These are phyloP conservation scores for Papiliotrema nemorosa DNA, from an alignment of 1,284 basidiomycete genomes.

Conservation along the genomic window DNA sequence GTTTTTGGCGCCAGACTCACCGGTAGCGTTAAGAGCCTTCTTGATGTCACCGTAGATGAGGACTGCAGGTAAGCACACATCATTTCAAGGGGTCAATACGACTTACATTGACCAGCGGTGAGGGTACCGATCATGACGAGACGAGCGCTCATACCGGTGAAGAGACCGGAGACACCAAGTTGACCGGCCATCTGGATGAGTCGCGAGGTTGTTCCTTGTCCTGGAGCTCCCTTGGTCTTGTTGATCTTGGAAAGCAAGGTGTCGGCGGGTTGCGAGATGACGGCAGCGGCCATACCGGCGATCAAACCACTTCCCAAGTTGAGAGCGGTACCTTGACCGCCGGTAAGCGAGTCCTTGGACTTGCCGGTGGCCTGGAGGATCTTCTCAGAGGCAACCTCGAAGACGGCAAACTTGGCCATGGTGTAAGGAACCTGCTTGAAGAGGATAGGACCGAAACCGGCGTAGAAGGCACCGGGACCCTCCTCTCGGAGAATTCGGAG, in stretches of 20 bases:
- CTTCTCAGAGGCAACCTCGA: conserved; percentile 53
- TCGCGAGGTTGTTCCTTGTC: conserved; percentile 53
- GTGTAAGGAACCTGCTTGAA: conserved; percentile 57
- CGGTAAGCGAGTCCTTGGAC: conserved; percentile 51
- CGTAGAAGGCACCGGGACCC: conserved; percentile 54
- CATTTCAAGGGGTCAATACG: not conserved
- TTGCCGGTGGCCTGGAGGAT: conserved; percentile 52
- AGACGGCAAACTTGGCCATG: conserved; percentile 57
- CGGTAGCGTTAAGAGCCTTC: conserved; percentile 52
- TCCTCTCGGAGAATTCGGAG: conserved; percentile 55
- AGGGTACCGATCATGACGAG: conserved; percentile 56
- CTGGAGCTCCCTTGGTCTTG: conserved; percentile 58
- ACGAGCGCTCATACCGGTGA: conserved; percentile 52
- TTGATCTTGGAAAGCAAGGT: conserved; percentile 58
- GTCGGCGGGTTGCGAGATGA: conserved; percentile 60
- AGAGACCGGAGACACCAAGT: conserved; percentile 55
- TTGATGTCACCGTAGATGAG: conserved; percentile 55
- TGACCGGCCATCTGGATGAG: conserved; percentile 52
- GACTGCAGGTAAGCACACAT: conserved; percentile 15
- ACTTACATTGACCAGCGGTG: conserved; percentile 55
- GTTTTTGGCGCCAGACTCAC: no score
- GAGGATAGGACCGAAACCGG: conserved; percentile 59
- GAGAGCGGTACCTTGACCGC: conserved; percentile 46
- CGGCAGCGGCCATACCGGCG: conserved; percentile 58
- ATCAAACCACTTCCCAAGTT: conserved; percentile 54